phyloP scores from a whole-genome alignment of 2,329 filamentous ascomycete species.

The Colletotrichum sp. region DNA sequence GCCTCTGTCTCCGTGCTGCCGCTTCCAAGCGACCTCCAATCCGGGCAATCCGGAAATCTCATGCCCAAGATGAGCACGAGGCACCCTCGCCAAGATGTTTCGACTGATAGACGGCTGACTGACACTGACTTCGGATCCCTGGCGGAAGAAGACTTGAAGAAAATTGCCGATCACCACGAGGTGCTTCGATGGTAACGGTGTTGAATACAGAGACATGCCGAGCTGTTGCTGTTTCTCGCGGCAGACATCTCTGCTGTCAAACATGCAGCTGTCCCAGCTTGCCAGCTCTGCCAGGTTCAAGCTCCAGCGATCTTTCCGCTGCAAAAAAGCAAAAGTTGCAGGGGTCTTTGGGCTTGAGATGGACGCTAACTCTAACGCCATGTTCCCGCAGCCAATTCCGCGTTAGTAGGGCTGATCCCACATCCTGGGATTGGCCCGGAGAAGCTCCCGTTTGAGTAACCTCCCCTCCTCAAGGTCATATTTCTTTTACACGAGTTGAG shows the following conservation, averaged over 20 bases:
- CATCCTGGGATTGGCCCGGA: not conserved
- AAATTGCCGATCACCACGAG: not conserved
- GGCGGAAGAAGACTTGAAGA: not conserved
- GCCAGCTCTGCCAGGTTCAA: not conserved
- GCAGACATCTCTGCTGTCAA: not conserved
- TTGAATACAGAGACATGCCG: not conserved
- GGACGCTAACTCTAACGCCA: not conserved
- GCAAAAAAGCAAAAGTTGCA: not conserved
- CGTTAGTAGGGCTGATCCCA: conserved; percentile 7
- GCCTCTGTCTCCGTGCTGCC: not conserved
- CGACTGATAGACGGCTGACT: not conserved
- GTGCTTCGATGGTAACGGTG: not conserved
- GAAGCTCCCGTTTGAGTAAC: not conserved
- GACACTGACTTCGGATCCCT: not conserved
- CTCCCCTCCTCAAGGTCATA: not conserved
- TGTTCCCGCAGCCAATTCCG: not conserved
- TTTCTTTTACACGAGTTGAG: not conserved
- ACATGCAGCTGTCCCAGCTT: not conserved
- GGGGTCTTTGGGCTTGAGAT: not conserved
- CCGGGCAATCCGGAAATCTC: not conserved
- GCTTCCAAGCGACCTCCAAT: not conserved
- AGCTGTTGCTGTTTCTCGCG: not conserved
- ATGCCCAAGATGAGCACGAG: not conserved
- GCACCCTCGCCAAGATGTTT: not conserved
- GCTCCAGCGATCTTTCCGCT: not conserved